These are phyloP conservation scores for Yarrowia sp. DNA, from an alignment of 805 yeast species.

Conservation along the genomic window DNA sequence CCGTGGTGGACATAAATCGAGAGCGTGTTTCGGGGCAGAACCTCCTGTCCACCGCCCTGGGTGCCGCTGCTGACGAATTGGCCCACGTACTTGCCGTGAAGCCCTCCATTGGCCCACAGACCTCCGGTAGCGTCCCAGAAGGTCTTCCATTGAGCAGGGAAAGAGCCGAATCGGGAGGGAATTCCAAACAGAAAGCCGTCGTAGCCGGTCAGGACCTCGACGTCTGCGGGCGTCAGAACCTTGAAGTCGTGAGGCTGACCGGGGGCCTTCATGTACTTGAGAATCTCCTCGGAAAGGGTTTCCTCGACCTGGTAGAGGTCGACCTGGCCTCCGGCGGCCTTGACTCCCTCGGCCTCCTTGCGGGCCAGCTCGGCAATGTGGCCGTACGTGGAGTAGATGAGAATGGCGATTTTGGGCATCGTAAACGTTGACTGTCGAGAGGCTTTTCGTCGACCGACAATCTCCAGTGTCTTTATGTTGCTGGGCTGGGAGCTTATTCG, in stretches of 20 bases:
- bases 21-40: slow-evolving; percentile 67
- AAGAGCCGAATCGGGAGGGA: slow-evolving; percentile 84
- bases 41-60: slow-evolving; percentile 84
- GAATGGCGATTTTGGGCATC: slow-evolving; percentile 53
- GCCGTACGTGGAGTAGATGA: slow-evolving; percentile 78
- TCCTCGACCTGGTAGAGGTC: slow-evolving; percentile 79
- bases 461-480: slow-evolving; percentile 13
- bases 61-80: slow-evolving; percentile 77
- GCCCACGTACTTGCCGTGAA: slow-evolving; percentile 77
- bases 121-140: slow-evolving; percentile 83
- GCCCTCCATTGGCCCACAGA: slow-evolving; percentile 76
- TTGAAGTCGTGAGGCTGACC: slow-evolving; percentile 58
- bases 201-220: slow-evolving; percentile 63
- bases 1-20: slow-evolving; percentile 81
- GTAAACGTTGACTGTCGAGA: too few relatives aligned
- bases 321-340: slow-evolving; percentile 70
- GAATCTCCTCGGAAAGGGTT: slow-evolving; percentile 67
- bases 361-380: slow-evolving; percentile 75
- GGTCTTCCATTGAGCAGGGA: slow-evolving; percentile 78
- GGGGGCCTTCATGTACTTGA: slow-evolving; percentile 64
- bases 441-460: background rate
- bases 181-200: slow-evolving; percentile 86
- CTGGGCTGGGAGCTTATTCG: background rate
- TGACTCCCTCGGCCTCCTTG: slow-evolving; percentile 70
- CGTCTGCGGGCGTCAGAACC: slow-evolving; percentile 65